Base-by-base conservation (phyloP, 371 early-diverging fungal species). In the Mucor velutinosus region DNA sequence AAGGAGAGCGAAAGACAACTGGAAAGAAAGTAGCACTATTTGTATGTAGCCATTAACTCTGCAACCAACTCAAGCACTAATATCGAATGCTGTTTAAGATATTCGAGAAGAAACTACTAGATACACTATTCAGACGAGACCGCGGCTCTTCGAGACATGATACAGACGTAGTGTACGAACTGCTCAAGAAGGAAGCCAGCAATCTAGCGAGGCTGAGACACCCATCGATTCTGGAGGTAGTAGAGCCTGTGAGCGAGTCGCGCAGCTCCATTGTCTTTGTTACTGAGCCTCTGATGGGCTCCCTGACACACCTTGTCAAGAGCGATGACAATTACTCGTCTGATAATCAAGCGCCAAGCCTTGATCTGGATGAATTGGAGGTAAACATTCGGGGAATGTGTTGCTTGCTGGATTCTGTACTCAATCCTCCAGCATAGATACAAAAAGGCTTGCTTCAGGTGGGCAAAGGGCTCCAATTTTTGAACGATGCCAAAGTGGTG, bases 391-490 rank as follows among this genome's bases (percentile, higher is more conserved):
- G 51, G 3, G 11, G 30, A 23, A 12, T 21, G 30, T 15, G 17
- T 6, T 29, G 2, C 7, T 7, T 33, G 0, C n/a, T 27, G 37
- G 29, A n/a, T 30, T 2, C 7, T 23, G 4, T 30, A 15, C 41
- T 33, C 49, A 37, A 11, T 17, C 2, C 14, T 17, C 29, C 43
- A 21, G 53, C 19, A 14, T 58, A 91, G 90, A 88, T 94, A 37
- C 94, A 93, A 76, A 93, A 92, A 74, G 96, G 96, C 1, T 67
- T 95, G 41, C 71, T 91, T n/a, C 94, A 93, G 73, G 79, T 95
- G 4, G 85, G 89, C 27, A 91, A 91, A 68, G 96, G 89, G 21
- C 69, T 92, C 11, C 86, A 85, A 56, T 93, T 92, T 61, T 76
- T 90, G 37, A 92, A 92, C 53, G 92, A 91, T 66, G 93, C 89